Base-by-base conservation (phyloP, 1,139 yeast genomes). In the Nakaseomyces glabratus region DNA sequence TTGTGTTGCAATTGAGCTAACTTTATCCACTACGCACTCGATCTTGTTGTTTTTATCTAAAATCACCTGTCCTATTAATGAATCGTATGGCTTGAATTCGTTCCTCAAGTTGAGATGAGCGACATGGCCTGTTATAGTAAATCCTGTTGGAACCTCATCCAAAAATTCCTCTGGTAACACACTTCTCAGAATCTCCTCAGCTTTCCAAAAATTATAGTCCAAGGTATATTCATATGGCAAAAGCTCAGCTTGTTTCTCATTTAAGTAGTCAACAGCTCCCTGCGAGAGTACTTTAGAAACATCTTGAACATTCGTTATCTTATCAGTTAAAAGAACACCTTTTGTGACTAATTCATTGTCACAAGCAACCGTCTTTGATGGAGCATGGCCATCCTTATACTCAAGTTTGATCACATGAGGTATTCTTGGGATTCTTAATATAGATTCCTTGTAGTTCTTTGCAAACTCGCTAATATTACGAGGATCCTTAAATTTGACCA, bases 61-160 rank as follows among this genome's bases (percentile, higher is more conserved):
- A 14, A 90, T 77, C 1, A 90, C 88, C 55, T 86, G 85, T 0
- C 98, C 99, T 42, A 93, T 90, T 19, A 93, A 57, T 3, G 62
- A 46, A 33, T 84, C 88, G 53, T 69, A 90, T 1, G 94, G 94
- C 52, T 86, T 76, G 59, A 79, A 90, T 51, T 84, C 93, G 28
- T 79, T 82, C 31, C 90, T 68, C 33, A 93, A 61, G 50, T 93
- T 93, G 50, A 93, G 60, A 58, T 93, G 99, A 0, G 98, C 98
- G 36, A 93, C 73, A 60, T 93, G 98, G 0, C 99, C 99, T 0
- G 94, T 94, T 34, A 79, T 76, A 1, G 98, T 84, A 57, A 82
- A 93, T 0, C 97, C 94, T 1, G 90, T 69, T 0, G 98, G 99
- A 4, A 82, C 66, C 38, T 85, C 95, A 29, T 71, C 77, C 12